Evolutionary conservation across 78 protist species (phyloP), one percentile per base, ranked within the genome.

Genomic region (Chrysochromulina parva): DNA sequence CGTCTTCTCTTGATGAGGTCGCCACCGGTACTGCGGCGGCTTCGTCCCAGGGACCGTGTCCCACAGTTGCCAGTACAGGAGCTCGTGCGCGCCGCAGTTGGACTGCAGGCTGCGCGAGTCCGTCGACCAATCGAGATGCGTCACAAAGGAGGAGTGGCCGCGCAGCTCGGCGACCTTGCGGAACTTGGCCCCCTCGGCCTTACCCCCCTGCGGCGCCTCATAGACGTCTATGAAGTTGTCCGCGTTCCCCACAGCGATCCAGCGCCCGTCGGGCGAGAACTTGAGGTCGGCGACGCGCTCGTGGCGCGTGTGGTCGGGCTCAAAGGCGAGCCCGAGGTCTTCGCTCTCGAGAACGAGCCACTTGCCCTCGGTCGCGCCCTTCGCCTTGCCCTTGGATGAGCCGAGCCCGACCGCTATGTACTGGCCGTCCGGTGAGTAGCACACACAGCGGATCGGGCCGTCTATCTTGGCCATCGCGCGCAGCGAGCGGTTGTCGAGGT

Each of bases 161-260:
- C 22, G 10, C 50, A 19, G 80, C 4, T 2, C 1, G 3, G n/a
- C 60, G 50, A 1, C 17, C 26, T 22, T 11, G 50, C 22, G 11
- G 16, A 55, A 20, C 10, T 5, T 13, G 59, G 11, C 0, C 50
- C 7, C 24, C 19, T 62, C 0, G 50, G 14, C 80, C 16, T 13
- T 14, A 38, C 38, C 38, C 38, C 38, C 38, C 38, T 38, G 38
- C 38, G 38, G 38, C 38, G 38, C 38, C 38, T 38, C 38, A 50
- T 52, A 54, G 11, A 89, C 0, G 91, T 78, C 82, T 11, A 89
- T 67, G 20, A 1, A 16, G 38, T 10, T 19, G n/a, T 76, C 85
- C 50, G 26, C 58, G 54, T 9, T 6, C 26, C 85, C 96, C 3
- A 87, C 92, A 17, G 96, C 96, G 6, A 94, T 62, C 53, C 3